Base-by-base conservation (phyloP, 2,329 filamentous ascomycete species). In the Dryadomyces quercivorus region DNA sequence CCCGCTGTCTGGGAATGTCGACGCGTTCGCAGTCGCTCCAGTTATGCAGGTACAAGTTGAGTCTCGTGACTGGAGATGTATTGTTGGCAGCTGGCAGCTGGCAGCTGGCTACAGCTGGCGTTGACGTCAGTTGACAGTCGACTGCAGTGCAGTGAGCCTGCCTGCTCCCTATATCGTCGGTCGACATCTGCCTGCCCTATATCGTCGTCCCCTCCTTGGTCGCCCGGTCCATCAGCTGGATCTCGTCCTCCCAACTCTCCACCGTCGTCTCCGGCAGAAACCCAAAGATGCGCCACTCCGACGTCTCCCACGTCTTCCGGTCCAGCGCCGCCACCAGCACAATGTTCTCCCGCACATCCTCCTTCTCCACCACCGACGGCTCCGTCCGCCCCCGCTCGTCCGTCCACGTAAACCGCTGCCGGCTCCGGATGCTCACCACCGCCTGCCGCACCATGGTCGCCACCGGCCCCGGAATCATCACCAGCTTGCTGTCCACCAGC, bases 281-380 rank as follows among this genome's bases (percentile, higher is more conserved):
- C 15, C 85, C 84, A 77, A 83, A 85, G 51, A 87, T 66, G 63
- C 72, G 74, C 85, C 85, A 88, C 2, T 74, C 70, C 31, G 66
- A 68, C 55, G 73, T 65, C 63, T 70, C 64, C 59, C 70, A 77
- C 20, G 76, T 78, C 53, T 63, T 66, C 49, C 67, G 69, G 62
- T 75, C 68, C 46, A 77, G 58, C 34, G 66, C 55, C 31, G 73
- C 63, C 62, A 81, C 78, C 48, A 88, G 59, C 43, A 86, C 82
- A 5, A 88, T 59, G 62, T 87, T 80, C 70, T 89, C 85, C 1
- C 74, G 65, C 60, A 83, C 73, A 51, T 78, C 69, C 61, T 77
- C 75, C 59, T 75, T 52, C 5, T 45, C 70, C 62, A 74, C 73
- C 47, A 73, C 71, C 57, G 68, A 72, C 8, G 79, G 50, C 63